These are phyloP conservation scores for Amanita polypyramis DNA, from an alignment of 768 basidiomycete species.

Conservation along the genomic window DNA sequence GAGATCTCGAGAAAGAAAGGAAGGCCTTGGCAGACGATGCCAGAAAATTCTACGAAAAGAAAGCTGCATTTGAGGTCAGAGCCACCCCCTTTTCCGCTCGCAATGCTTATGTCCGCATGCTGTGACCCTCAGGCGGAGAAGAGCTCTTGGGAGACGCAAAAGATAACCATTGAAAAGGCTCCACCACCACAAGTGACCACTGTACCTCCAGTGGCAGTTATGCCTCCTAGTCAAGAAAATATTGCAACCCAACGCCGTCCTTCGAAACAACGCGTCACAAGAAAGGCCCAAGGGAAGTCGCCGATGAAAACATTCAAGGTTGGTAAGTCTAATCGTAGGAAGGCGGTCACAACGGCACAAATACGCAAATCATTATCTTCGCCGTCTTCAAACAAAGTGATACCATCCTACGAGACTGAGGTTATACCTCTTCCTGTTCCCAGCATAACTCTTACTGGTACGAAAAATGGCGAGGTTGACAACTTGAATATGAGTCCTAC, in stretches of 20 bases:
- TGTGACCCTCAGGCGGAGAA: constrained; percentile 45
- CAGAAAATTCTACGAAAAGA: constrained; percentile 53
- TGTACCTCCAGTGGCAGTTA: background rate
- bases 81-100: background rate
- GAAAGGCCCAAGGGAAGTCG: constrained; percentile 19
- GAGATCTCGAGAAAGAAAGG: constrained; percentile 57
- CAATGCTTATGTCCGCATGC: constrained; percentile 23
- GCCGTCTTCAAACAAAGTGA: constrained; percentile 23
- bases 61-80: constrained; percentile 52
- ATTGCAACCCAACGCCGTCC: constrained; percentile 13
- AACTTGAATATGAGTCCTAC: constrained; percentile 27
- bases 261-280: constrained; percentile 10
- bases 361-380: constrained; percentile 17
- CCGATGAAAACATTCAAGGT: constrained; percentile 27
- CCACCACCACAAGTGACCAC: background rate
- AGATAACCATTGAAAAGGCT: constrained; percentile 23
- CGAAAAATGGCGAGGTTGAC: background rate
- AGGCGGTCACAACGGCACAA: constrained; percentile 13
- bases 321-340: constrained; percentile 38
- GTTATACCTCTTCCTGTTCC: constrained; percentile 24
- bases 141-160: constrained; percentile 59
- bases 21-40: constrained; percentile 54
- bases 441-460: constrained; percentile 13
- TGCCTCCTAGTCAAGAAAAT: background rate
- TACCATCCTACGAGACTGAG: constrained; percentile 32